Evolutionary conservation across 78 protist species (phyloP).

Genomic region (Dictyostelium capitatum): DNA sequence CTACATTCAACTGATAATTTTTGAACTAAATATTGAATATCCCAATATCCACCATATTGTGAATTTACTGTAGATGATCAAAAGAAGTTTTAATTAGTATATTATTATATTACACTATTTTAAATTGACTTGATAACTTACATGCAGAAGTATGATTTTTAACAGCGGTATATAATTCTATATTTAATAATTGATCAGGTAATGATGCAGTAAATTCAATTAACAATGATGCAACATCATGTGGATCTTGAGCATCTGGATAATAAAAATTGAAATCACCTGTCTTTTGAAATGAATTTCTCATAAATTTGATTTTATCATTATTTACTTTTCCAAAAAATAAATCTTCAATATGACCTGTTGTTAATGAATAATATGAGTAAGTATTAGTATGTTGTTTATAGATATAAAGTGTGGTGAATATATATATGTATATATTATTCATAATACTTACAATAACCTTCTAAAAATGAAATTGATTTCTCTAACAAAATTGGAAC

Average conservation of each 20-base stretch:
- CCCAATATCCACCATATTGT: conserved; percentile 66
- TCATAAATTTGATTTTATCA: not conserved
- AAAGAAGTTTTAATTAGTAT: not conserved
- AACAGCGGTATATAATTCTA: conserved; percentile 24
- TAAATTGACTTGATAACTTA: not conserved
- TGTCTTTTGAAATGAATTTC: conserved; percentile 5
- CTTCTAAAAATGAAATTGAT: conserved; percentile 57
- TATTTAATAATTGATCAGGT: conserved; percentile 55
- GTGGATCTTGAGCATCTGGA: conserved; percentile 66
- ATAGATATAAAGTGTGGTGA: not conserved
- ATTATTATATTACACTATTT: not conserved
- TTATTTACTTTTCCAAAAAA: conserved; percentile 9
- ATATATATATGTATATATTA: no score
- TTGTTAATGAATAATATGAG: not conserved
- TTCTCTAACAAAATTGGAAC: conserved; percentile 61
- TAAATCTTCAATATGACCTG: conserved; percentile 42
- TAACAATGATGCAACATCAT: conserved; percentile 45
- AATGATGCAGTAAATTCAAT: conserved; percentile 51
- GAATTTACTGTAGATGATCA: conserved; percentile 23
- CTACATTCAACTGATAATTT: conserved; percentile 25
- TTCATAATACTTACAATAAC: conserved; percentile 59
- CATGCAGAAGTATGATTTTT: conserved; percentile 38
- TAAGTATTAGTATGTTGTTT: not conserved
- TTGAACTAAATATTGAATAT: conserved; percentile 46
- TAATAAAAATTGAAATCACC: conserved; percentile 65